Base-by-base conservation (phyloP, 2,329 filamentous ascomycete species). In the Colletotrichum tabaci region DNA sequence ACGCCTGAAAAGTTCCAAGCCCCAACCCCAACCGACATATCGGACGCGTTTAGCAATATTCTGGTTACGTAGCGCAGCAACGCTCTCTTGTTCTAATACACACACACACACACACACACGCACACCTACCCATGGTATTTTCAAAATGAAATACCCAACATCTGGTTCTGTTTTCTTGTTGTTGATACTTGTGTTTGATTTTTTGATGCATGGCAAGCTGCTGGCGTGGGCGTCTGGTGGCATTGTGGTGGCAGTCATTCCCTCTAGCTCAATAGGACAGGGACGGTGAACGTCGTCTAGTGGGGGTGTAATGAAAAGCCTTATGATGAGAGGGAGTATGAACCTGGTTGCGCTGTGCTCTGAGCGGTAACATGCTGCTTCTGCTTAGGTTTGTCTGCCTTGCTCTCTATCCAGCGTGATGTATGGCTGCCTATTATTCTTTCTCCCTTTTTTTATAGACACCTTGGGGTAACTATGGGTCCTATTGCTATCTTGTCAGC, bases 41-140 rank as follows among this genome's bases (percentile, higher is more conserved):
- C 86, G 18, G 86, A 90, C 68, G 81, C 84, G 38, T 90, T 90
- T 78, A 83, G 85, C 73, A 89, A 86, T 76, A 82, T 90, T 61
- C 86, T 90, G 86, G 88, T 90, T 50, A 63, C 69, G 61, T 72
- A 72, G 69, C 69, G 58, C 46, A 65, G 38, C 42, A 61, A 30
- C 15, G n/a, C 30, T 44, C 23, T 35, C 15, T 18, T 35, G 49
- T 62, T 60, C 46, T 61, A 64, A 64, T 64, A 69, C 61, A 46
- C 49, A 44, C n/a, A 38, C 26, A 18, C 50, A 69, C 61, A 46
- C 49, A 44, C n/a, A 38, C 26, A 18, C 50, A 56, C 15, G 40
- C 30, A 50, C 30, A 42, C 21, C 30, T n/a, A 42, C 53, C n/a
- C 38, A 64, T 10, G 35, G 35, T 38, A 38, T 30, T 35, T 58